Conservation (phyloP, 129 eudicot genomes). For the carrot (Daucus carota) region DH1_v3.0 NC_030381.2:40548501-40549000, state of each 20-base stretch:
- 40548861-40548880: conserved; percentile 43
- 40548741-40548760: conserved; percentile 70
- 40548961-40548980: too few species aligned
- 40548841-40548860: conserved; percentile 66
- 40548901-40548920: conserved; percentile 73
- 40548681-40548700: background rate
- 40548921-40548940: conserved; percentile 16
- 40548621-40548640: background rate
- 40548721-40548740: conserved; percentile 60
- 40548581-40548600: background rate
- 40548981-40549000: background rate
- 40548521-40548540: too few species aligned
- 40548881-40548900: conserved; percentile 46
- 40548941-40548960: background rate
- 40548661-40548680: background rate
- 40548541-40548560: background rate
- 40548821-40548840: conserved; percentile 39
- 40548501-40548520: too few species aligned
- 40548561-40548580: background rate
- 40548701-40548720: background rate
- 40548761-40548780: conserved; percentile 76
- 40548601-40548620: background rate
- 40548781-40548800: conserved; percentile 50
- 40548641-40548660: background rate
- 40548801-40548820: conserved; percentile 51